Conservation (phyloP, 805 yeast species). For the Kluyveromyces wickerhamii region DNA sequence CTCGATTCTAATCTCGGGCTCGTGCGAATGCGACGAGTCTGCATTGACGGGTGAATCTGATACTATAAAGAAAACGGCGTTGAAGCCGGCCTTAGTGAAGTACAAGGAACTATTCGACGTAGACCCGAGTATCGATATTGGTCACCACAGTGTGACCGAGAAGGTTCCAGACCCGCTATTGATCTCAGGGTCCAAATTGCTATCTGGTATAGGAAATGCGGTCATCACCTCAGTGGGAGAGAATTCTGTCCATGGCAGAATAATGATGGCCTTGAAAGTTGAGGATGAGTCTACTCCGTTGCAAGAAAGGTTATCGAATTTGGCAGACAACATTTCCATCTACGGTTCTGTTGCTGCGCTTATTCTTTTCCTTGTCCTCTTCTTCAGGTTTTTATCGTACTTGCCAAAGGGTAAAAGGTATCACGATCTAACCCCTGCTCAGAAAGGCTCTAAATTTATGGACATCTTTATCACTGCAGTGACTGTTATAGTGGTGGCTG, state of each 20-base stretch:
- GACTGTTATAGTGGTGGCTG: constrained; percentile 93
- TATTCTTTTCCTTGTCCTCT: constrained; percentile 69
- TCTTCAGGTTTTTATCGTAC: constrained; percentile 63
- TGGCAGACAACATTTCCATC: constrained; percentile 93
- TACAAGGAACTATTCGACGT: constrained; percentile 23
- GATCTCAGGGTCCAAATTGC: constrained; percentile 83
- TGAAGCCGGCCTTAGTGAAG: constrained; percentile 32
- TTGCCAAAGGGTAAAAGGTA: constrained; percentile 46
- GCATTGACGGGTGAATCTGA: constrained; percentile 92
- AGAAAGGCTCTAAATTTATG: constrained; percentile 78
- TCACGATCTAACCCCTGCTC: constrained; percentile 44
- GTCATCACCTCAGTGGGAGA: constrained; percentile 86
- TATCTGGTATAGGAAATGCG: constrained; percentile 81
- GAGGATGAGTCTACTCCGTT: constrained; percentile 85
- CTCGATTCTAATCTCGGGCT: constrained; percentile 63
- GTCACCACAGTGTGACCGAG: constrained; percentile 41
- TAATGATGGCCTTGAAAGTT: constrained; percentile 68
- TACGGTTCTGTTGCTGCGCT: constrained; percentile 84
- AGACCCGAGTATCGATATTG: constrained; percentile 29
- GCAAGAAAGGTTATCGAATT: constrained; percentile 67
- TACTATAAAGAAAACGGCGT: constrained; percentile 63
- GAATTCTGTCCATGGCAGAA: constrained; percentile 85
- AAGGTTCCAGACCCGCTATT: constrained; percentile 62
- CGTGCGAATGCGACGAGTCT: constrained; percentile 83
- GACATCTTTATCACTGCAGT: constrained; percentile 85